Base-by-base conservation (phyloP, 257 asterid genomes). In the Ballota nigra region DNA sequence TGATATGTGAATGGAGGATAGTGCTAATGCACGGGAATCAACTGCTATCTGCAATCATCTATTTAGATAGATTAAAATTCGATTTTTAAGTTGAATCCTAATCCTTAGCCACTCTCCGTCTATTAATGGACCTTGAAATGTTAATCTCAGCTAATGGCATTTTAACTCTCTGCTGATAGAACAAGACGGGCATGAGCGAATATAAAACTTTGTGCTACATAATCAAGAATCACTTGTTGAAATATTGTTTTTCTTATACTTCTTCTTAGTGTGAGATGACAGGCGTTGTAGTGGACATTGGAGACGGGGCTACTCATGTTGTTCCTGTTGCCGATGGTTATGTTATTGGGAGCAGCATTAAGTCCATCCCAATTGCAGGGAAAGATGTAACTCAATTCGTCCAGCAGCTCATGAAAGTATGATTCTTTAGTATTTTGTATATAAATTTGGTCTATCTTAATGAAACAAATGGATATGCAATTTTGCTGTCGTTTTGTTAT, bases 291-390 rank as follows among this genome's bases (percentile, higher is more conserved):
- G 92, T 94, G 77, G 99, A 94, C 79, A 83, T 88, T 74, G 98
- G 99, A 71, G 99, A 94, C 82, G 99, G 99, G 51, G 99, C 97
- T 84, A 87, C 97, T 53, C 99, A 94, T 68, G 87, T 91, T 51
- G 99, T 94, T 71, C 99, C 99, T 71, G 98, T 94, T 76, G 99
- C 99, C 19, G 99, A 94, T 29, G 99, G 99, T 77, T 94, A 91
- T 77, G 98, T 94, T 63, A 89, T 94, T 78, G 98, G 98, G 75
- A 85, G 99, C 86, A 94, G 99, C 93, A 91, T 94, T 62, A 92
- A 94, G 78, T 91, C 98, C 23, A 85, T 91, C 71, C 98, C 99
- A n/a, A 78, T 91, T 77, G 78, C 97, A 15, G 98, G 98, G 74
- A 80, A 82, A 78, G 97, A 94, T 77, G 93, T 94, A 56, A 91